Base-by-base conservation (phyloP, 768 basidiomycete species). In the Cystofilobasidium capitatum region DNA sequence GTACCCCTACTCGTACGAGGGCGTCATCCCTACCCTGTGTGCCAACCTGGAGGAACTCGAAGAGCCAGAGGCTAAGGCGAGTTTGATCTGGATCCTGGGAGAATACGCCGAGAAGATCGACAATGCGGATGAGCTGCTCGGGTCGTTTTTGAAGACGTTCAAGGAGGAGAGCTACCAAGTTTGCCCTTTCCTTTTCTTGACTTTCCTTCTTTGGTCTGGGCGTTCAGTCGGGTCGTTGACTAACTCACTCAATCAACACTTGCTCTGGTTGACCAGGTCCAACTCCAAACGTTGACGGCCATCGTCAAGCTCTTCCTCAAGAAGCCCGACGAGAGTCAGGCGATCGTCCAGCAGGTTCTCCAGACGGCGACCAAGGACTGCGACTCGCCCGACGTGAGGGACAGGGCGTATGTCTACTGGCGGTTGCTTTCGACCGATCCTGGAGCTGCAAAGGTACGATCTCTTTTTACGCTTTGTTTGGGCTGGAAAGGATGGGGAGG, bases 341-440 rank as follows among this genome's bases (percentile, higher is more conserved):
- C 83, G 7, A 82, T 98, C 20, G 94, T 98, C 0, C 94, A 98
- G 75, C 81, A 83, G n/a, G 86, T 97, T 3, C 79, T 98, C 47
- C 86, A 89, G 70, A 92, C 91, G 0, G 96, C 96, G 0, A 99
- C 96, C 3, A 97, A 92, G 74, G 91, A 92, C 72, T 96, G 92
- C 72, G 96, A 99, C 73, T 92, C 88, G 7, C 90, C 96, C 16
- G 94, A 98, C 76, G 90, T 99, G 20, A 83, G 96, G 47, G 96
- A 99, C 76, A 83, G 93, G 58, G 96, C 96, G 0, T 99, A 98
- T 75, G 94, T 98, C 45, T 98, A 98, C 74, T 99, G 96, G 96
- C 82, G 96, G 69, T 74, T 99, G 70, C 77, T 99, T 33, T 94
- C 91, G 8, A 92, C 91, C 65, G 94, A 99, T 76, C 90, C 93